Base-by-base conservation (phyloP, 2,329 filamentous ascomycete genomes). In the Thermoascus crustaceus region DNA sequence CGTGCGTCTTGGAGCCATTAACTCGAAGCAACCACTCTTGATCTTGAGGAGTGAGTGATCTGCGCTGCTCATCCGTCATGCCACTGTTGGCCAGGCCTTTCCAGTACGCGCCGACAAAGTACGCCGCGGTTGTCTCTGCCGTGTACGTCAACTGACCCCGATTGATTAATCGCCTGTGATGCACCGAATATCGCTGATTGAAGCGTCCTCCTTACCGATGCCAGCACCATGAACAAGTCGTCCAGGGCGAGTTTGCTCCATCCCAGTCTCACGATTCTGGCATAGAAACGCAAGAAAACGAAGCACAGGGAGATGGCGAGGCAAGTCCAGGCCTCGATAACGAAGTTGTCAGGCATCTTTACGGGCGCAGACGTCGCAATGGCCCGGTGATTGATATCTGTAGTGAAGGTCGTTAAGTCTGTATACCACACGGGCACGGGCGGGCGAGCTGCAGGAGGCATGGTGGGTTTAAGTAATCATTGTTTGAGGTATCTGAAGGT, bases 221-320 rank as follows among this genome's bases (percentile, higher is more conserved):
- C 73, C 13, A 75, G 10, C 26, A 70, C 53, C 56, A 77, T 75
- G 16, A 80, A 49, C 45, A 73, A 78, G 41, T 81, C 77, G 50
- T 80, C 76, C 1, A 66, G 59, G 42, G 67, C 63, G 37, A 79
- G 66, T n/a, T 64, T 61, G 36, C 54, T 58, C 20, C 67, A 56
- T n/a, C 76, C 75, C 2, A 69, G 66, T n/a, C 13, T 24, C 6
- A 13, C 60, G 44, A 70, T 59, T 30, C 76, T 63, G 7, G 72
- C 65, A 34, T 64, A 67, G 2, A 67, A 66, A 20, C 76, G 66
- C 7, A 79, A 47, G 6, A 50, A 49, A 8, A 77, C 76, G 29
- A 75, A 47, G 20, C 65, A 35, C 11, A 74, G 52, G 4, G 68
- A 73, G 17, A 77, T 45, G 0, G 55, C 67, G n/a, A 76, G 56